These are phyloP conservation scores for Trichoderma asperelloides DNA, from an alignment of 495 filamentous ascomycete species.

Conservation along the genomic window DNA sequence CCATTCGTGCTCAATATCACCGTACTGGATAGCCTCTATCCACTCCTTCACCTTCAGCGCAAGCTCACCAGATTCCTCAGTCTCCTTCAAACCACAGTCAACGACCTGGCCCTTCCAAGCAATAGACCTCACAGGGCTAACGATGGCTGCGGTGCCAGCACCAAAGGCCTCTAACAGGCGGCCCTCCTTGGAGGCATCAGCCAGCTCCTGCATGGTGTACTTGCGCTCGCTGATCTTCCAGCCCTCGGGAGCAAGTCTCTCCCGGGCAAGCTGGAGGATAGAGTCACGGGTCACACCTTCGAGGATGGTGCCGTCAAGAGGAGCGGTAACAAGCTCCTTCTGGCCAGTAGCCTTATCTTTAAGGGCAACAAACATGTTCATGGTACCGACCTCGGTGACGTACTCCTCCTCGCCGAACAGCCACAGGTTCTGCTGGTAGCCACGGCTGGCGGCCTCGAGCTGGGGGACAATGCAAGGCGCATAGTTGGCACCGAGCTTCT, in stretches of 20 bases:
- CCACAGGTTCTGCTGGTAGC: constrained; percentile 98
- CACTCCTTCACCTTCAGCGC: constrained; percentile 82
- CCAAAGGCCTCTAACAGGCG: constrained; percentile 88
- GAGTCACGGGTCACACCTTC: constrained; percentile 90
- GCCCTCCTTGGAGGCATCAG: constrained; percentile 72
- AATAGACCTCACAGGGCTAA: constrained; percentile 76
- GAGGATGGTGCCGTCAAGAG: constrained; percentile 93
- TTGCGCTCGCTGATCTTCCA: constrained; percentile 85
- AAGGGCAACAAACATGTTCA: constrained; percentile 90
- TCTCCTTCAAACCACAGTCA: constrained; percentile 63
- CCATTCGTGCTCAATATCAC: constrained; percentile 83
- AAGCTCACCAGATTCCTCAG: constrained; percentile 80
- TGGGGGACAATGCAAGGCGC: constrained; percentile 93
- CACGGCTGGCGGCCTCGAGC: constrained; percentile 75
- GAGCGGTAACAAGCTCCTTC: constrained; percentile 85
- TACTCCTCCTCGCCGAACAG: constrained; percentile 89
- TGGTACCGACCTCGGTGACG: constrained; percentile 93
- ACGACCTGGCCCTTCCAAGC: constrained; percentile 73
- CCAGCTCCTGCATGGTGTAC: constrained; percentile 77
- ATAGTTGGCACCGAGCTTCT: constrained; percentile 97
- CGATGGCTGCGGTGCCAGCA: constrained; percentile 79
- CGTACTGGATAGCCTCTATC: constrained; percentile 93
- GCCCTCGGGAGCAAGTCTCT: constrained; percentile 73
- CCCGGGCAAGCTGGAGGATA: constrained; percentile 71
- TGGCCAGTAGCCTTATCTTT: constrained; percentile 73